Base-by-base conservation (phyloP, 441 rosid species). In the Pelargonium citronellum region DNA sequence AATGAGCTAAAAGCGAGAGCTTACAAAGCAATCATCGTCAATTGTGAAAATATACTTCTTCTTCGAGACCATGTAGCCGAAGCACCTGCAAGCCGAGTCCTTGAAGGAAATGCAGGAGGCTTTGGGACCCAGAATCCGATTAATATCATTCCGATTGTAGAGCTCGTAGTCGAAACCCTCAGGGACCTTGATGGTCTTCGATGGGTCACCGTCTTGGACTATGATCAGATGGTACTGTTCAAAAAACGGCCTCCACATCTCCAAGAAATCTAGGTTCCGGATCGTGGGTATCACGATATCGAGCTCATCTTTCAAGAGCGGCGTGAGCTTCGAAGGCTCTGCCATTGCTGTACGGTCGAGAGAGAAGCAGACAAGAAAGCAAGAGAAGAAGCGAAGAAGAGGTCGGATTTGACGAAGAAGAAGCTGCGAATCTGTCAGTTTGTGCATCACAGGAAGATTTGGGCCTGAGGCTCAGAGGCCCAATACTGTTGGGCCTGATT, bases 161-260 rank as follows among this genome's bases (percentile, higher is more conserved):
- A 92, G 95, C 81, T 90, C 96, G 66, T 92, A 92, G 63, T 92
- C 96, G 74, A 83, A 92, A 1, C 98, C 98, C 46, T 85, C 86
- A 37, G 98, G 98, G 22, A 92, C 98, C 71, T 76, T 73, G 74
- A 92, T 90, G 74, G 70, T 84, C 85, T 87, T 92, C 1, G 96
- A 61, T 0, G 98, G 98, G 66, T 92, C 98, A 63, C 98, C 98
- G 72, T 92, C 98, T 70, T 92, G 98, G 66, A 92, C 94, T 73
- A 92, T 92, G 82, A 92, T 92, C 67, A 92, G 83, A 82, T 92
- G 98, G 79, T 92, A 92, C 0, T 89, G 95, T 86, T 92, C 80
- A 44, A 92, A 87, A 75, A 90, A 92, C 0, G 98, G 98, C 83
- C 98, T 86, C 98, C 98, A 92, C 95, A 85, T 87, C 84, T 90